Evolutionary conservation across 768 basidiomycete species (phyloP), one percentile per base, ranked within the genome.

Genomic region (Boletus rubropictus): DNA sequence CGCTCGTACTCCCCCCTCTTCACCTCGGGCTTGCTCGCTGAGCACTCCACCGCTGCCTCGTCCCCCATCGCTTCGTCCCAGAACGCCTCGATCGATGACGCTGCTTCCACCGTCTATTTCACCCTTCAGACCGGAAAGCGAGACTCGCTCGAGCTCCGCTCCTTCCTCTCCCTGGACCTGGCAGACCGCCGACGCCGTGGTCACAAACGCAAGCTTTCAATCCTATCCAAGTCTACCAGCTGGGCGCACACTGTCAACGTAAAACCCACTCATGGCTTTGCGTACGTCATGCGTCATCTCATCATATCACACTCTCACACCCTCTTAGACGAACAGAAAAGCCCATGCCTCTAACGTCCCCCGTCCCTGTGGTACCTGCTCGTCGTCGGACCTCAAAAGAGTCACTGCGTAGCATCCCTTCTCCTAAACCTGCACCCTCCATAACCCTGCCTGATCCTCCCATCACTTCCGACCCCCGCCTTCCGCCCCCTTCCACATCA

Each of bases 81-180:
- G 34, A 52, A 33, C 21, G 28, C 45, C 3, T 44, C 52, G 14
- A 24, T 49, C 24, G 27, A 60, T 6, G 62, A 63, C 42, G 58
- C 62, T 3, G 59, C 64, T 4, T 72, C 73, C 5, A 62, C 73
- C 10, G 70, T 77, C 57, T 77, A 77, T 58, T 72, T 76, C 48
- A 76, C 77, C 1, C 59, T 77, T 35, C 70, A 72, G 53, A 65
- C 71, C 14, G 49, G 54, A 32, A 67, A 66, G 42, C 69, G 72
- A 27, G 70, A 74, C 57, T 50, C 62, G 3, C 47, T 55, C 37
- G 66, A 74, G 50, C 68, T 63, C 51, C 74, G 78, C 34, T 85
- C 84, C 3, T 85, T 84, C 61, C 75, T 86, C 42, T 84, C 79
- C 29, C 75, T 86, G 45, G 84, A 86, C 61, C 73, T 83, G 4